Conservation (phyloP, 2,329 filamentous ascomycete genomes). For the Chrysoporthe cubensis region DNA sequence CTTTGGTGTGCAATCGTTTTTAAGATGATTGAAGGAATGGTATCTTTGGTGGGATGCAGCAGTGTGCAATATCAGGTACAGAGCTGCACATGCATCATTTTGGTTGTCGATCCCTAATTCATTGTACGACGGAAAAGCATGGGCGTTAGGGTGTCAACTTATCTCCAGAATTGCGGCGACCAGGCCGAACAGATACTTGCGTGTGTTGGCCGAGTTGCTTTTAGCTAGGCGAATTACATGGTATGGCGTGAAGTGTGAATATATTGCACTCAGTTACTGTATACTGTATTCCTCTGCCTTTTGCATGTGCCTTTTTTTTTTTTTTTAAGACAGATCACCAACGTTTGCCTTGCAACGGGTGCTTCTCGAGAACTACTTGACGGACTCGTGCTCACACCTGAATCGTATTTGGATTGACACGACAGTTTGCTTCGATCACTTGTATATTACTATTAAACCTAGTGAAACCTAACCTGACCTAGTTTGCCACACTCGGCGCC, state of each 20-base stretch:
- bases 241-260: background rate
- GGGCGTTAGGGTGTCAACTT: constrained; percentile 20
- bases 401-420: background rate
- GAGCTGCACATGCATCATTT: background rate
- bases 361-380: background rate
- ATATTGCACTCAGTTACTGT: background rate
- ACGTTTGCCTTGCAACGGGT: background rate
- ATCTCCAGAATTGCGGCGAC: background rate
- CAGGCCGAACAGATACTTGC: background rate
- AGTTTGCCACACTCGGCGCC: constrained; percentile 4
- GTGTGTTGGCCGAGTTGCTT: background rate
- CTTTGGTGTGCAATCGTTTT: background rate
- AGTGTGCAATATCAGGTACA: background rate
- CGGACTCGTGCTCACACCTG: background rate
- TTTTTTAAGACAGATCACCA: background rate
- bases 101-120: background rate
- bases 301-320: background rate
- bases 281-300: background rate
- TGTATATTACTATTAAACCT: constrained; percentile 27
- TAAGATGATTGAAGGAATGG: background rate
- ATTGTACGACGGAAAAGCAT: constrained; percentile 18
- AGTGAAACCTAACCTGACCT: constrained; percentile 16
- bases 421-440: constrained; percentile 16
- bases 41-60: background rate
- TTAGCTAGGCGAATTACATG: background rate